Base-by-base conservation (phyloP, 257 asterid species). In the Salvia splendens region DNA sequence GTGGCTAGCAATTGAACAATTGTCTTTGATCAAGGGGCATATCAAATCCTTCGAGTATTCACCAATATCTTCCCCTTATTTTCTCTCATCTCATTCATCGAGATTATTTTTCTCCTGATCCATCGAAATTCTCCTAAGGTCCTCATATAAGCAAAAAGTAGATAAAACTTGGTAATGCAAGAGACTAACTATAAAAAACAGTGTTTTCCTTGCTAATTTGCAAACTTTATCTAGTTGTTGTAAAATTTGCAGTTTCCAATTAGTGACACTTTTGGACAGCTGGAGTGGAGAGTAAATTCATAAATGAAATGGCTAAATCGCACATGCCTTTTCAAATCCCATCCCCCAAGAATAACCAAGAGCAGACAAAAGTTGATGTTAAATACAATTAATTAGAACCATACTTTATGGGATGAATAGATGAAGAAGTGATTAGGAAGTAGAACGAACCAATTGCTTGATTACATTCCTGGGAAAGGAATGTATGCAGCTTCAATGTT, bases 11-110 rank as follows among this genome's bases (percentile, higher is more conserved):
- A 65, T 15, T 49, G 46, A 73, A 1, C 12, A 8, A 7, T 46
- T 42, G 43, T 20, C 59, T 14, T 30, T n/a, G 67, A 55, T 5
- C 57, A 65, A 56, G 30, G 10, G 28, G 48, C 33, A 6, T 6
- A 52, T 57, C 68, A 69, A 40, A 28, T 46, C 50, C 51, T 63
- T 40, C 50, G 7, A 35, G 54, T 55, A 53, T 53, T 8, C 32
- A 64, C 53, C 65, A 58, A 52, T 48, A 49, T 55, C 41, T 16
- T 64, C 55, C 33, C 61, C 35, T 24, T 48, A 8, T 61, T 59
- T 41, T 58, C 47, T 12, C 15, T 38, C 33, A 51, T 51, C 45
- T 46, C 17, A 32, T 3, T 50, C 47, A 38, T 33, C 48, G 3
- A 45, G 16, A 66, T 28, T 24, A 67, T 2, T 36, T 61, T 40